Conservation (phyloP, 345 rosid species). For the Turritis glabra region DNA sequence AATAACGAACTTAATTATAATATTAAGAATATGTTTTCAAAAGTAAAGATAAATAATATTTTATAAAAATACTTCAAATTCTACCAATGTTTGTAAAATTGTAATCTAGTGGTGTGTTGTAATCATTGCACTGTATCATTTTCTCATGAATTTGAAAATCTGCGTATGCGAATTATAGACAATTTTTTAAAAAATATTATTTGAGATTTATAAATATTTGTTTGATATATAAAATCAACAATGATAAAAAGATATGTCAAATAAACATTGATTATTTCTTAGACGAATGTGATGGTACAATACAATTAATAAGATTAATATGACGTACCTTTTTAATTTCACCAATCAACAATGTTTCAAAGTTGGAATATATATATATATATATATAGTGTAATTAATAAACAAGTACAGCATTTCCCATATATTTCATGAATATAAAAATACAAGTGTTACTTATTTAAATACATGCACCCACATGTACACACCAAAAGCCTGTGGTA, state of each 20-base stretch:
- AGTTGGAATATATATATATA: neutral
- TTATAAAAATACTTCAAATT: neutral
- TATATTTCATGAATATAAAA: conserved; percentile 11
- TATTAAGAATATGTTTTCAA: neutral
- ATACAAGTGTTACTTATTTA: conserved; percentile 18
- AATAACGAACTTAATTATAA: neutral
- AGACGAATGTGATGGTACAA: neutral
- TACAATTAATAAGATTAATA: neutral
- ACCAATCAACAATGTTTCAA: neutral
- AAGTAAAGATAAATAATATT: neutral
- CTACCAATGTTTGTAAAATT: neutral
- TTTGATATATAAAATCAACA: neutral
- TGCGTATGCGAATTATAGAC: neutral
- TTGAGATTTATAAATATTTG: no score
- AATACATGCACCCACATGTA: conserved; percentile 34
- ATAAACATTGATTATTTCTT: neutral
- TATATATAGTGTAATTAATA: neutral
- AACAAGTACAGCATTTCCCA: conserved; percentile 1
- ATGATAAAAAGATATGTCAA: neutral
- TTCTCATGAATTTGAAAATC: neutral
- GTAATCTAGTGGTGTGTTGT: neutral
- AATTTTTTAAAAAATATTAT: no score
- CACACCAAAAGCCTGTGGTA: conserved; percentile 25
- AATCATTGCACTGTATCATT: neutral
- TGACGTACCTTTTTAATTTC: neutral